Percentiles rank a stretch among this genome's conserved stretches.
phyloP scores from a whole-genome alignment of 1,284 basidiomycete species.

The Trametes pubescens region DNA sequence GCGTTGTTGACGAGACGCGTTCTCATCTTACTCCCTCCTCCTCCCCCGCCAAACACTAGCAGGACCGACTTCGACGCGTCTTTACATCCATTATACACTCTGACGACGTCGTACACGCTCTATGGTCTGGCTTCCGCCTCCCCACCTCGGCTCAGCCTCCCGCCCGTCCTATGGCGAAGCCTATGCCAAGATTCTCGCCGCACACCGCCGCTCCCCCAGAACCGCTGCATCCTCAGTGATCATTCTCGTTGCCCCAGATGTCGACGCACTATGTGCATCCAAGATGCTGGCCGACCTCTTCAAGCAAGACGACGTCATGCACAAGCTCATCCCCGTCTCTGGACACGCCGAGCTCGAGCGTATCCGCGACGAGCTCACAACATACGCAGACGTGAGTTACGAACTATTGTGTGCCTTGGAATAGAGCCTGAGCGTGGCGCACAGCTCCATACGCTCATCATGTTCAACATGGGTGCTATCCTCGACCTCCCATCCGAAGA shows the following conservation, averaged over 20 bases:
- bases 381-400: constrained; percentile 72
- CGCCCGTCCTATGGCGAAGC: constrained; percentile 80
- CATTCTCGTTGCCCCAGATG: constrained; percentile 88
- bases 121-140: constrained; percentile 78
- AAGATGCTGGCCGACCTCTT: constrained; percentile 91
- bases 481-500: constrained; percentile 79
- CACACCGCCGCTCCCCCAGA: constrained; percentile 77
- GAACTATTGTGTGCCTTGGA: not conserved
- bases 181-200: constrained; percentile 78
- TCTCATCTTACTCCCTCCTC: not conserved
- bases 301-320: constrained; percentile 93
- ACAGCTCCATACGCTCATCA: constrained; percentile 90
- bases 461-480: constrained; percentile 93
- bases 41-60: not conserved
- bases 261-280: constrained; percentile 90
- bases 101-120: not conserved
- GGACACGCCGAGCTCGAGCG: constrained; percentile 81
- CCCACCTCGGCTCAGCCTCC: constrained; percentile 64
- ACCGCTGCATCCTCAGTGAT: constrained; percentile 84
- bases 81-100: not conserved
- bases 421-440: not conserved
- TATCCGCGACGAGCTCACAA: constrained; percentile 72
- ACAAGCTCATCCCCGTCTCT: constrained; percentile 91
- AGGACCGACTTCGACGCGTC: constrained; percentile 1
- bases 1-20: constrained; percentile 34